These are phyloP conservation scores for Capsella rubella DNA, from an alignment of 441 rosid species.

Conservation along the genomic window DNA sequence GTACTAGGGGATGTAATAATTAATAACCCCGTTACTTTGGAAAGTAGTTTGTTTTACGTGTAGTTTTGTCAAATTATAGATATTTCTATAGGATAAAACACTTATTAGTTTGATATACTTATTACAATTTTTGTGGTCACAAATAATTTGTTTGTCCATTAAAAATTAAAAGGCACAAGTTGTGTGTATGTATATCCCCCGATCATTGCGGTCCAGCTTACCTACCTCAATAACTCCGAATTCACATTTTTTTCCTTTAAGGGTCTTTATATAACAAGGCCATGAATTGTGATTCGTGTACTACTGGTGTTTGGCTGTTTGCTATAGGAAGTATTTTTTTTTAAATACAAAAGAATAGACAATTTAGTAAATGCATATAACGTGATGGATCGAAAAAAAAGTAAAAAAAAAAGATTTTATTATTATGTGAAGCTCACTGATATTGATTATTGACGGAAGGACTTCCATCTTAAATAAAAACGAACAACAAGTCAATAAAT, in stretches of 20 bases:
- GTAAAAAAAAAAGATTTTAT: not conserved
- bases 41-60: too few species aligned
- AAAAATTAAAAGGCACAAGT: not conserved
- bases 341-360: not conserved
- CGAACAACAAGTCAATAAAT: slow-evolving; percentile 22
- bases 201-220: not conserved
- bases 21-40: too few species aligned
- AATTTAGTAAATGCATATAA: not conserved
- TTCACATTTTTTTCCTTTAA: not conserved
- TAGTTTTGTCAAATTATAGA: too few species aligned
- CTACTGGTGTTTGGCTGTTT: not conserved
- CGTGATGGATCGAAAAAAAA: not conserved
- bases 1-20: too few species aligned
- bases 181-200: not conserved
- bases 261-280: not conserved
- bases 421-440: slow-evolving; percentile 1
- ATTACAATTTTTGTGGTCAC: not conserved
- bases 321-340: not conserved
- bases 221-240: slow-evolving; percentile 10
- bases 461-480: slow-evolving; percentile 25
- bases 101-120: too few species aligned
- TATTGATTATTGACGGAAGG: slow-evolving; percentile 19
- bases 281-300: not conserved
- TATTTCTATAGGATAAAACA: too few species aligned
- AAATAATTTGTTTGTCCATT: not conserved